Conservation (phyloP, 805 yeast genomes). For the Lachancea kluyveri region DNA sequence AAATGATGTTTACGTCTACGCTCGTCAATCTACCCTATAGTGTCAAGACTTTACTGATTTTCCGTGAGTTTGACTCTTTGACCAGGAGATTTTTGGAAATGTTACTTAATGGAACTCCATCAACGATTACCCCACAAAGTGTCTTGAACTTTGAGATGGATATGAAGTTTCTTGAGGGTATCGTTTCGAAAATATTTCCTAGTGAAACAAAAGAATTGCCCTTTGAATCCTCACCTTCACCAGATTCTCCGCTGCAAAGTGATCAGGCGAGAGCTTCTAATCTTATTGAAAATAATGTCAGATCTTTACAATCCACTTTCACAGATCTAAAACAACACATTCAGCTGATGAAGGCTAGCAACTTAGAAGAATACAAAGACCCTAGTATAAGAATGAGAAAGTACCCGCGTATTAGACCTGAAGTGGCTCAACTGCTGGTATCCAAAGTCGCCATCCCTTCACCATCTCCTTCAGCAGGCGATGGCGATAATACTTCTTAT, state of each 20-base stretch:
- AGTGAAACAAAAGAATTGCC: conserved; percentile 11
- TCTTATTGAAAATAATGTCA: conserved; percentile 30
- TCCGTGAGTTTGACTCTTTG: conserved; percentile 81
- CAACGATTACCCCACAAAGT: conserved; percentile 45
- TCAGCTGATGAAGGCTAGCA: conserved; percentile 59
- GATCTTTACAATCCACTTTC: conserved; percentile 65
- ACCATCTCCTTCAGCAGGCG: conserved; percentile 6
- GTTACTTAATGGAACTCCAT: conserved; percentile 46
- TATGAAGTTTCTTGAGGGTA: conserved; percentile 63
- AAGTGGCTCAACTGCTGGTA: conserved; percentile 57
- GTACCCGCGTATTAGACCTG: conserved; percentile 69
- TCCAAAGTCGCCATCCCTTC: conserved; percentile 45
- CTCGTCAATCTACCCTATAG: conserved; percentile 74
- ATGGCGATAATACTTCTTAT: conserved; percentile 3
- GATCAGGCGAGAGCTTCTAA: conserved; percentile 15
- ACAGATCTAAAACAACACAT: conserved; percentile 76
- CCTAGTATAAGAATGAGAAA: conserved; percentile 51
- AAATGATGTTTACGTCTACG: conserved; percentile 79
- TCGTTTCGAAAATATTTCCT: conserved; percentile 34
- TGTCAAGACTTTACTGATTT: conserved; percentile 71
- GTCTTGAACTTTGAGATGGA: conserved; percentile 79
- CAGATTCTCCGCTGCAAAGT: conserved; percentile 6
- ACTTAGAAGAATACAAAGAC: conserved; percentile 56
- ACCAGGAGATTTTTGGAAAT: conserved; percentile 62
- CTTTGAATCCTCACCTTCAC: conserved; percentile 20